Percentiles rank a stretch among this genome's conserved stretches.
phyloP scores from a whole-genome alignment of 768 basidiomycete species.

The Phylloporus sp. region DNA sequence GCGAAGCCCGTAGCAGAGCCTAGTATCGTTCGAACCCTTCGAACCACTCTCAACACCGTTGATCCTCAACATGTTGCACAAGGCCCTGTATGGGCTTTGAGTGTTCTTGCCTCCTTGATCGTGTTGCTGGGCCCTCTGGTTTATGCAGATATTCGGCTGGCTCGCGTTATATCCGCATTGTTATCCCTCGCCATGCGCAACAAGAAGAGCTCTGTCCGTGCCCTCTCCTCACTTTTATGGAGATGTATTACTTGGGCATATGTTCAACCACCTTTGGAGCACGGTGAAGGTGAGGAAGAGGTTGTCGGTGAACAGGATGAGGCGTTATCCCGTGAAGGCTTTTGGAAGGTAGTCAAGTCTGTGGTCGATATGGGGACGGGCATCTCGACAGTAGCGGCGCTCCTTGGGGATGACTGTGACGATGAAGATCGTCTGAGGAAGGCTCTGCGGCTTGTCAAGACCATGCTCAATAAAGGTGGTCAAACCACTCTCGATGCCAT shows the following conservation, averaged over 20 bases:
- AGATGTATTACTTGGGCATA: conserved; percentile 63
- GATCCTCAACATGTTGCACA: conserved; percentile 63
- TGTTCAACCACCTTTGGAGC: conserved; percentile 46
- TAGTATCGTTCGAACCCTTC: conserved; percentile 59
- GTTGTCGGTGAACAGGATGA: conserved; percentile 25
- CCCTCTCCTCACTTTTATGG: conserved; percentile 62
- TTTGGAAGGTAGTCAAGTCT: conserved; percentile 48
- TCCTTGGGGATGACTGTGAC: conserved; percentile 41
- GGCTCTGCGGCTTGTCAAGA: conserved; percentile 46
- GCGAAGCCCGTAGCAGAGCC: conserved; percentile 41
- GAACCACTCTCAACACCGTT: conserved; percentile 52
- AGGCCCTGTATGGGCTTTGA: conserved; percentile 75
- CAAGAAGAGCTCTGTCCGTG: conserved; percentile 61
- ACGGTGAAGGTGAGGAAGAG: conserved; percentile 18
- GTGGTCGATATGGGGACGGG: conserved; percentile 61
- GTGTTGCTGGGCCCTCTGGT: conserved; percentile 61
- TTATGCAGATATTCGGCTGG: conserved; percentile 41
- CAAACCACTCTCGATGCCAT: conserved; percentile 52
- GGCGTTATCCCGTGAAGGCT: conserved; percentile 30
- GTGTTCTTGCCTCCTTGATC: conserved; percentile 60
- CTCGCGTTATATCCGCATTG: conserved; percentile 46
- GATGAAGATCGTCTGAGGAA: conserved; percentile 43
- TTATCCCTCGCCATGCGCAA: conserved; percentile 56
- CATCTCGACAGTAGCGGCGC: conserved; percentile 49
- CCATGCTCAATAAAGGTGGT: conserved; percentile 55